Evolutionary conservation across 805 yeast genomes (phyloP).

Genomic region (Cyberlindnera mississippiensis): DNA sequence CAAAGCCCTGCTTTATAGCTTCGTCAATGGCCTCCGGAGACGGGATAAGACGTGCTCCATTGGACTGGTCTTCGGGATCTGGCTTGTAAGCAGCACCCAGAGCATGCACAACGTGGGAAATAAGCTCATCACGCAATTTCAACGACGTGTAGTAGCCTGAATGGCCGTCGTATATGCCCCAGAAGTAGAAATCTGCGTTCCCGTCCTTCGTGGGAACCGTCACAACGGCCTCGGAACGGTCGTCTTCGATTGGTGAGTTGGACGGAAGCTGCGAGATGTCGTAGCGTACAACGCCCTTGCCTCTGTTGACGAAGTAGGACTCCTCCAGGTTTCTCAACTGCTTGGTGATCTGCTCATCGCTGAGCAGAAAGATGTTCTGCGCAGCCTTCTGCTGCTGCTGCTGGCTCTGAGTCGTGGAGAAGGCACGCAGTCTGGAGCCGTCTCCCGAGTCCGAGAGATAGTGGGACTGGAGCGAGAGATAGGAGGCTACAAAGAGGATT

Average conservation of each 20-base stretch:
- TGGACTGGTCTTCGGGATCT: conserved; percentile 38
- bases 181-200: conserved; percentile 81
- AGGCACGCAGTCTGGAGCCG: conserved; percentile 11
- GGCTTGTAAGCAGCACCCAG: conserved; percentile 62
- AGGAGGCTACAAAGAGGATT: conserved; percentile 27
- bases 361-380: conserved; percentile 52
- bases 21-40: conserved; percentile 65
- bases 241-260: conserved; percentile 93
- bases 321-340: conserved; percentile 73
- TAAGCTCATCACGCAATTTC: conserved; percentile 75
- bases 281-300: conserved; percentile 83
- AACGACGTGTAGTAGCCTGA: conserved; percentile 93
- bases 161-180: conserved; percentile 96
- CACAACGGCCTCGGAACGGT: conserved; percentile 76
- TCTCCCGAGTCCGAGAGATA: conserved; percentile 26
- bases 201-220: conserved; percentile 54
- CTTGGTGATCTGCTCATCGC: conserved; percentile 67
- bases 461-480: conserved; percentile 24
- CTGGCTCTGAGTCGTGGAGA: conserved; percentile 24
- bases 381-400: conserved; percentile 33
- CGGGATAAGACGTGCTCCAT: conserved; percentile 51
- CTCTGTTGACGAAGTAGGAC: conserved; percentile 73
- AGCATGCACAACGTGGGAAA: conserved; percentile 73
- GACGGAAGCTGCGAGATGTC: conserved; percentile 89
- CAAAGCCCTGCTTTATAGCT: conserved; percentile 78